Base-by-base conservation (phyloP, 306 rosid genomes). In the Crotalaria pallida region DNA sequence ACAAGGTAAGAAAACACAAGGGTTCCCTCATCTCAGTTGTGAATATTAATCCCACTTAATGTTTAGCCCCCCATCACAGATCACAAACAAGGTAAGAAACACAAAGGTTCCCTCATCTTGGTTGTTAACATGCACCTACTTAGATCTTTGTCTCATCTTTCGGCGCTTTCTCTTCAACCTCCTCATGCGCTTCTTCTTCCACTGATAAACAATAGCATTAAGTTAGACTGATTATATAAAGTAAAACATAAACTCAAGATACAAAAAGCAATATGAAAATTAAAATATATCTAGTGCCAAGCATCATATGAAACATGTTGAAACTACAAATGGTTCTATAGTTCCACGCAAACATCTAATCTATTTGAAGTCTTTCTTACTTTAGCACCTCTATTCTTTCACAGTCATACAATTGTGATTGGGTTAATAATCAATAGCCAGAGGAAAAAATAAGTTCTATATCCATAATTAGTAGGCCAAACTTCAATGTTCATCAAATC, bases 141-240 rank as follows among this genome's bases (percentile, higher is more conserved):
- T 91, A 1, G 97, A 91, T 77, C 97, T 84, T 74, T 91, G 97
- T 61, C 97, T 91, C 97, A 91, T 91, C 96, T 91, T 91, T 88
- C 96, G 72, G 84, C 97, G 97, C 89, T 91, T 91, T 78, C 97
- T 91, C 89, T 91, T 90, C 84, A 90, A 64, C 75, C 97, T 90
- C 90, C 97, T 88, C 97, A 90, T 90, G 12, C 97, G 90, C 92
- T 91, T 91, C 96, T 91, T 91, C 97, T 91, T 91, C 96, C 96
- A 91, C 97, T 88, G 96, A 55, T 43, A 40, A 31, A 66, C 0
- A 21, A 15, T 5, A 77, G 44, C 61, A 53, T 7, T 16, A 13
- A 12, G 52, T 67, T 61, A 83, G 73, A 70, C 52, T 1, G 13
- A 45, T 24, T 50, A 38, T 3, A 11, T 5, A 64, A 70, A 1